Evolutionary conservation across 306 rosid genomes (phyloP).

Genomic region (Prunus mira): DNA sequence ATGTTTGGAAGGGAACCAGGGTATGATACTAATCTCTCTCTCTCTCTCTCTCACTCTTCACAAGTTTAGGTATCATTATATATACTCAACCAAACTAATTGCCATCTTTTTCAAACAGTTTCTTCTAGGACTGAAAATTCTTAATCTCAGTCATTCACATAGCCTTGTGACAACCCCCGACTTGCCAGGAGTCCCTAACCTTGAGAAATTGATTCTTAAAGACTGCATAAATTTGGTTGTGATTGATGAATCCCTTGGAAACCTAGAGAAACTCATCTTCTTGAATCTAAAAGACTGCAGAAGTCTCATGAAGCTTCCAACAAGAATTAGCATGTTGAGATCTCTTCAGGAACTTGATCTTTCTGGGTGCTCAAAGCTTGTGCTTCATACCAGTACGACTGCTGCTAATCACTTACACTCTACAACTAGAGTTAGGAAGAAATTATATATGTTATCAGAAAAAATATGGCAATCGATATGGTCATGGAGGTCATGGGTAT

Average conservation of each 20-base stretch:
- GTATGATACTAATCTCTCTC: not conserved
- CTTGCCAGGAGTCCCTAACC: not conserved
- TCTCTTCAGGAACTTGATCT: constrained; percentile 10
- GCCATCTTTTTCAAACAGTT: not conserved
- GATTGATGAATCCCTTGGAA: constrained; percentile 6
- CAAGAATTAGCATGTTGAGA: not conserved
- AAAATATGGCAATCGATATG: not conserved
- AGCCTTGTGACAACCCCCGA: not conserved
- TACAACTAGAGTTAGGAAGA: not conserved
- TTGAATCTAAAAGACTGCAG: constrained; percentile 8
- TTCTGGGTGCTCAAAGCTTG: constrained; percentile 13
- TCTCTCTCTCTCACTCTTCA: not conserved
- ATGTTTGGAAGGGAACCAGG: not conserved
- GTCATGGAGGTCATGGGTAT: not conserved
- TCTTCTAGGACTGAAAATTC: constrained; percentile 5
- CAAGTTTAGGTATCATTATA: not conserved
- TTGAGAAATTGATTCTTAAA: constrained; percentile 6
- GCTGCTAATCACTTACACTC: not conserved
- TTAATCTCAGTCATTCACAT: constrained; percentile 13
- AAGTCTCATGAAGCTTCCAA: constrained; percentile 8
- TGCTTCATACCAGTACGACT: not conserved
- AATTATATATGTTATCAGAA: not conserved
- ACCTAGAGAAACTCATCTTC: not conserved
- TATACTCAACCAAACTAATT: not conserved
- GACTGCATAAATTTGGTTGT: constrained; percentile 1